Percentiles rank a stretch among this genome's conserved stretches.
phyloP scores from a whole-genome alignment of 2,329 filamentous ascomycete species.

The Colletotrichum spinosum region DNA sequence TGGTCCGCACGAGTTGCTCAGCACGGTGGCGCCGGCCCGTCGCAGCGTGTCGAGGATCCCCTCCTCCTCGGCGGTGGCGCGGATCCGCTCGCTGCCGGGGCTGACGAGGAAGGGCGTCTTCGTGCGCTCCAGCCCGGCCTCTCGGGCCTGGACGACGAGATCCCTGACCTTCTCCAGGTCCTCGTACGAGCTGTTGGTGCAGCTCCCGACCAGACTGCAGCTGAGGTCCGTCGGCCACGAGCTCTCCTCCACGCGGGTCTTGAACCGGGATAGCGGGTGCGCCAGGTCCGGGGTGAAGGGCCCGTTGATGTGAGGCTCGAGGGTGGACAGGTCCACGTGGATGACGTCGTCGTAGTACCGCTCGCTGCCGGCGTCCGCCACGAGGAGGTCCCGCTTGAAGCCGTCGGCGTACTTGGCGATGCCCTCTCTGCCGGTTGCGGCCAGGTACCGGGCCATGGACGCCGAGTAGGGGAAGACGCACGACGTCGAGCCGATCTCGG shows the following conservation, averaged over 20 bases:
- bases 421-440: conserved; percentile 43
- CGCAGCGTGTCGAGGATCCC: conserved; percentile 45
- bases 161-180: conserved; percentile 46
- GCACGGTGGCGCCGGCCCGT: conserved; percentile 45
- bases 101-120: conserved; percentile 47
- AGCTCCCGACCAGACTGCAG: conserved; percentile 47
- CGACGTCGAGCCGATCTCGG: conserved; percentile 50
- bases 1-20: conserved; percentile 49
- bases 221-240: conserved; percentile 46
- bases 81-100: conserved; percentile 49
- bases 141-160: conserved; percentile 45
- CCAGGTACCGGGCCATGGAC: conserved; percentile 47
- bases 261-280: conserved; percentile 46
- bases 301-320: conserved; percentile 50
- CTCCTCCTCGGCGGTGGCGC: conserved; percentile 45
- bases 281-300: conserved; percentile 50
- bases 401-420: conserved; percentile 41
- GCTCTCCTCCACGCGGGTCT: conserved; percentile 41
- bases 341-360: conserved; percentile 48
- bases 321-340: conserved; percentile 47
- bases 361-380: conserved; percentile 45
- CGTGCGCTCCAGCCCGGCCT: conserved; percentile 43
- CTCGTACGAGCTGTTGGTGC: conserved; percentile 51
- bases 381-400: conserved; percentile 42
- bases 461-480: conserved; percentile 51